Percentiles rank a stretch among this genome's conserved stretches.
Evolutionary conservation across 495 filamentous ascomycete species (phyloP).

Genomic region (Terfezia claveryi): DNA sequence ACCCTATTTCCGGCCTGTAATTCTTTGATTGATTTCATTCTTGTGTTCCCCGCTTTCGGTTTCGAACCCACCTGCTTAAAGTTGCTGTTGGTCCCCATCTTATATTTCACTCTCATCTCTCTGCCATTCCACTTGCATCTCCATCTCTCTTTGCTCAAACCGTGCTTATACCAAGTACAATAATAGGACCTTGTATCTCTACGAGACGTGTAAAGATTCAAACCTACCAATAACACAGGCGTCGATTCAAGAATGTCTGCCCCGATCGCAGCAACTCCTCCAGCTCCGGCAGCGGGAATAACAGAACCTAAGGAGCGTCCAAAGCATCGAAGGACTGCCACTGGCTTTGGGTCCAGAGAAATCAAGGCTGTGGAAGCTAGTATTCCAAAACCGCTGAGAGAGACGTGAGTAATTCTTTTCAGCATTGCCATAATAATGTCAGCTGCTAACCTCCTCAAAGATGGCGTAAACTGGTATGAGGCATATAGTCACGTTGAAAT

Average conservation of each 20-base stretch:
- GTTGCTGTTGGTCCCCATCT: no score
- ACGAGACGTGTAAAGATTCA: background rate
- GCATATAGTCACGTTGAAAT: no score
- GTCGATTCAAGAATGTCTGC: background rate
- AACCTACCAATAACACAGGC: background rate
- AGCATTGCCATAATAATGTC: background rate
- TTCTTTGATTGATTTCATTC: background rate
- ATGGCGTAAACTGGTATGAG: constrained; percentile 57
- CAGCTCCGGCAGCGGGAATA: constrained; percentile 13
- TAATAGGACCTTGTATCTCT: background rate
- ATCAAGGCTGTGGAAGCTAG: constrained; percentile 81
- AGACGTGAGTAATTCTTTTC: constrained; percentile 32
- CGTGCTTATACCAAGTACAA: background rate
- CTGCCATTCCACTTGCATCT: no score
- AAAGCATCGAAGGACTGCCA: constrained; percentile 87
- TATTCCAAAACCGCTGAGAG: constrained; percentile 75
- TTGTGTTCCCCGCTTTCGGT: no score
- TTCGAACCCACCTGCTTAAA: no score
- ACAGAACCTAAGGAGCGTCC: constrained; percentile 35
- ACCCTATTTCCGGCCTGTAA: background rate
- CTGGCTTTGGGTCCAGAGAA: constrained; percentile 69
- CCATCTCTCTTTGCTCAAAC: no score
- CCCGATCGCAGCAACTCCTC: constrained; percentile 17
- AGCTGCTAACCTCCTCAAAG: constrained; percentile 19
- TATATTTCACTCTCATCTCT: no score